phyloP scores from a whole-genome alignment of 2,329 filamentous ascomycete species.

The Penicillium italicum region DNA sequence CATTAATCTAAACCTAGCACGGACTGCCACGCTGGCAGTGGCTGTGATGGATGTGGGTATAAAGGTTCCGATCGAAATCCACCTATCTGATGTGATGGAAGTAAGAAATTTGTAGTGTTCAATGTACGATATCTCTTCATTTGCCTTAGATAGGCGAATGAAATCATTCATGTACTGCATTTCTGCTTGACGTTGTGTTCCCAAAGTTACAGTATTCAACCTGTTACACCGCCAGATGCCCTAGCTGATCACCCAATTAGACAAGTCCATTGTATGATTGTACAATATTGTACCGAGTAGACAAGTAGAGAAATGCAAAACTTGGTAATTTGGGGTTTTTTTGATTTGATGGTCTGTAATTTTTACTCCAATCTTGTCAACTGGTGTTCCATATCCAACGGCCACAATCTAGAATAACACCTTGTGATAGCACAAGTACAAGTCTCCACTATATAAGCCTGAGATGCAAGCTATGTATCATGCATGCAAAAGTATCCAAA shows the following conservation, averaged over 20 bases:
- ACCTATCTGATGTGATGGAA: neutral
- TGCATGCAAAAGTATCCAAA: slow-evolving; percentile 2
- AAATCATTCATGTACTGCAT: neutral
- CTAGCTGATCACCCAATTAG: neutral
- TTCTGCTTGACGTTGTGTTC: neutral
- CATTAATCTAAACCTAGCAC: slow-evolving; percentile 9
- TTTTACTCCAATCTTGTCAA: neutral
- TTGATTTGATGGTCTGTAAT: neutral
- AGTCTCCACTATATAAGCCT: neutral
- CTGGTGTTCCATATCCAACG: neutral
- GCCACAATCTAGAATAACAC: neutral
- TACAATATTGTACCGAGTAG: neutral
- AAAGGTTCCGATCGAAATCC: neutral
- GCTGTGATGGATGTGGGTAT: neutral
- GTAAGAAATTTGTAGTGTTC: neutral
- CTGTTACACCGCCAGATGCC: neutral
- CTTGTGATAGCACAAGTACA: neutral
- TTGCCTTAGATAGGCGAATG: neutral
- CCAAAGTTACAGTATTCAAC: neutral
- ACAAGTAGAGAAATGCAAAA: neutral
- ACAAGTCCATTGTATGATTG: neutral
- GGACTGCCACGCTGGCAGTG: slow-evolving; percentile 24
- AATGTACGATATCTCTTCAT: neutral
- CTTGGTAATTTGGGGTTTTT: neutral
- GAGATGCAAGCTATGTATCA: neutral